A percentile compares a stretch with the other conserved stretches of the same genome.
Evolutionary conservation across 2,329 filamentous ascomycete genomes (phyloP).

Genomic region (Exophiala bonariae): DNA sequence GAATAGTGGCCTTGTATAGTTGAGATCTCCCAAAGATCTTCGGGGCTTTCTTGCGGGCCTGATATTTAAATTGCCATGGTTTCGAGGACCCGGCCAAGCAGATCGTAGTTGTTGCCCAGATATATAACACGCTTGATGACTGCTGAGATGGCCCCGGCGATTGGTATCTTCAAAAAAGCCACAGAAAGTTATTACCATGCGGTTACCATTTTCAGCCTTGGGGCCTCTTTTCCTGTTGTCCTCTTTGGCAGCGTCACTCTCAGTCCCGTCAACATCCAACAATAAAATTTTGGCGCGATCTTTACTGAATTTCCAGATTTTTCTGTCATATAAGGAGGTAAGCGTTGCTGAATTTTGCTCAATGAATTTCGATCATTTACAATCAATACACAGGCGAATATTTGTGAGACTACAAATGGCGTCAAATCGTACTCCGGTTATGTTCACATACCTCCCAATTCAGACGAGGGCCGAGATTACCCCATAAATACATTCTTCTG

Average conservation of each 20-base stretch:
- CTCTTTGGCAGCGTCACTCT: background rate
- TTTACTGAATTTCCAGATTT: slow-evolving; percentile 25
- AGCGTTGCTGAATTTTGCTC: background rate
- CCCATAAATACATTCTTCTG: slow-evolving; percentile 59
- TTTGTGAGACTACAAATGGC: slow-evolving; percentile 59
- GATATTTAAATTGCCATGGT: background rate
- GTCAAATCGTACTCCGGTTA: slow-evolving; percentile 62
- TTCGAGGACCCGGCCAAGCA: no score
- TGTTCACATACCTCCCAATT: slow-evolving; percentile 54
- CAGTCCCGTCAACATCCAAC: background rate
- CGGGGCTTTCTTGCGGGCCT: background rate
- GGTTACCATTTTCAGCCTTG: background rate
- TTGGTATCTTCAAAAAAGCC: background rate
- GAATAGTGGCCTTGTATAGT: background rate
- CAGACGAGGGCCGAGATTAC: slow-evolving; percentile 49
- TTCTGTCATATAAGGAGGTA: slow-evolving; percentile 49
- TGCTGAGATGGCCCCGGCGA: background rate
- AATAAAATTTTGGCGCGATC: background rate
- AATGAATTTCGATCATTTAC: background rate
- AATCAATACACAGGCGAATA: slow-evolving; percentile 39
- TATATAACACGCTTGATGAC: background rate
- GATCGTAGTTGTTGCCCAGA: no score
- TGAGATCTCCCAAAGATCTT: background rate
- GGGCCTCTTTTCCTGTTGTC: background rate
- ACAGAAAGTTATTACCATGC: background rate